A percentile compares a stretch with the other conserved stretches of the same genome.
phyloP scores from a whole-genome alignment of 2,329 filamentous ascomycete genomes.

The Aspergillus awamori region DNA sequence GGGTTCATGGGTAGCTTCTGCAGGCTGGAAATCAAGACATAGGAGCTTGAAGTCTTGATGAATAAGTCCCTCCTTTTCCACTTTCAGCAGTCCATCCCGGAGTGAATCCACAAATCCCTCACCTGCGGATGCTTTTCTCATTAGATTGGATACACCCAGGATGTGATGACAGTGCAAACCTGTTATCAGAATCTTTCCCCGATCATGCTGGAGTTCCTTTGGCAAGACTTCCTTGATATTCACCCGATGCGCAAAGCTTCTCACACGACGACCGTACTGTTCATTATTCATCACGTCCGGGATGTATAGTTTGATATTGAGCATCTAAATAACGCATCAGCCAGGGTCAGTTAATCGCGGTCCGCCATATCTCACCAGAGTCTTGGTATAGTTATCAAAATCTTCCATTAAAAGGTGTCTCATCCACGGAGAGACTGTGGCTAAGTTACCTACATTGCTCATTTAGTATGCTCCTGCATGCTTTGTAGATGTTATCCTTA shows the following conservation, averaged over 20 bases:
- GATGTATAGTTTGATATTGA: neutral
- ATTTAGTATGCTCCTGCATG: neutral
- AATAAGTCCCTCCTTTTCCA: neutral
- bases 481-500: neutral
- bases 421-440: neutral
- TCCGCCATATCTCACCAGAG: neutral
- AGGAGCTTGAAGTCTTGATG: neutral
- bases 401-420: neutral
- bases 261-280: neutral
- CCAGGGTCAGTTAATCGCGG: neutral
- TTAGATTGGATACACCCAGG: neutral
- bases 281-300: neutral
- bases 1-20: no score
- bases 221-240: neutral
- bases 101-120: neutral
- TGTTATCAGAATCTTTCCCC: neutral
- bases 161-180: neutral
- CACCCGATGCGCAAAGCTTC: neutral
- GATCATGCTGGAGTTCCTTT: neutral
- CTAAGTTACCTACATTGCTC: neutral
- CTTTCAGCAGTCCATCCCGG: neutral
- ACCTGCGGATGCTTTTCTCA: neutral
- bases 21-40: neutral
- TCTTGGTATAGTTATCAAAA: neutral
- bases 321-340: neutral